Evolutionary conservation across 768 basidiomycete species (phyloP).

Genomic region (Suillus decipiens): DNA sequence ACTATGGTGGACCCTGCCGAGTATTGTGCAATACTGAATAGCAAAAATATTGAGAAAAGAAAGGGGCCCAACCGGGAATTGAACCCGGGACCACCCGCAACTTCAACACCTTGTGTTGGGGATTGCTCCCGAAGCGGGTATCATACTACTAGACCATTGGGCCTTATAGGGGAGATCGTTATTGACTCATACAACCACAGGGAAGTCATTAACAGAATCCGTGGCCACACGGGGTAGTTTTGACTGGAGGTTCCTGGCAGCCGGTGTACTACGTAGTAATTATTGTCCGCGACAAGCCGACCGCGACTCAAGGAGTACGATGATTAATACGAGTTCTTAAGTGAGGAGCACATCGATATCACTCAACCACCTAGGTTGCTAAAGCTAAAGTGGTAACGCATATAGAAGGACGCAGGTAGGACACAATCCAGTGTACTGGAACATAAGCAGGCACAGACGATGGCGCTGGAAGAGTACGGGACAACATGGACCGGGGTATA

Average conservation of each 20-base stretch:
- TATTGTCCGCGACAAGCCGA: neutral
- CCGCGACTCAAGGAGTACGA: neutral
- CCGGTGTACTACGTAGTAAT: neutral
- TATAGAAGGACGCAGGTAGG: slow-evolving; percentile 35
- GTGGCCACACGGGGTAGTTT: neutral
- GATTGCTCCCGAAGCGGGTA: slow-evolving; percentile 47
- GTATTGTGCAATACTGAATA: neutral
- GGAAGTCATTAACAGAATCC: neutral
- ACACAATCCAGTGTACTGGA: neutral
- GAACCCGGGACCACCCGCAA: slow-evolving; percentile 63
- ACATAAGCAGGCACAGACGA: slow-evolving; percentile 23
- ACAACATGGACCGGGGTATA: slow-evolving; percentile 48
- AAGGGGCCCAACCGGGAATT: slow-evolving; percentile 56
- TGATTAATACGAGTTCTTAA: slow-evolving; percentile 48
- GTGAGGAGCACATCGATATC: slow-evolving; percentile 11
- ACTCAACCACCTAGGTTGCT: slow-evolving; percentile 4
- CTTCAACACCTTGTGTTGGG: slow-evolving; percentile 18
- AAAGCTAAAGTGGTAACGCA: slow-evolving; percentile 18
- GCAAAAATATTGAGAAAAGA: neutral
- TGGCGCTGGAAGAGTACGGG: slow-evolving; percentile 55
- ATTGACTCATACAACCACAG: neutral
- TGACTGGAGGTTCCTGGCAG: neutral
- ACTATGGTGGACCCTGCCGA: neutral
- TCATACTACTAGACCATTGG: slow-evolving; percentile 58
- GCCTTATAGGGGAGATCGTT: slow-evolving; percentile 21